These are phyloP conservation scores for Sonneratia caseolaris DNA, from an alignment of 345 rosid genomes.

Conservation along the genomic window DNA sequence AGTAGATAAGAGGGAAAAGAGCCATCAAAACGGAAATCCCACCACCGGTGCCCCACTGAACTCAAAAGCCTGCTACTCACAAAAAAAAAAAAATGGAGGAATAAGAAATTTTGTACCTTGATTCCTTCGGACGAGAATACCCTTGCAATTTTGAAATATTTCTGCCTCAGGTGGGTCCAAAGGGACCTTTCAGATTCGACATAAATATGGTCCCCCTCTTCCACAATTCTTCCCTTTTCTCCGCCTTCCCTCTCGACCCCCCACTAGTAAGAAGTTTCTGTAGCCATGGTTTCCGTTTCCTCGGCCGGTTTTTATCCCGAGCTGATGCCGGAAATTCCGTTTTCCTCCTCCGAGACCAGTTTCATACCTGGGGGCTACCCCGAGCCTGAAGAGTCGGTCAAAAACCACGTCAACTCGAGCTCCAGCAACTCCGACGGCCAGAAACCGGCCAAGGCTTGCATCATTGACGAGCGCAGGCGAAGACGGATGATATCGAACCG, in stretches of 20 bases:
- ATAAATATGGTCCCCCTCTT: background rate
- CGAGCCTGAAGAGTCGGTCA: slow-evolving; percentile 16
- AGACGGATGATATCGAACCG: slow-evolving; percentile 88
- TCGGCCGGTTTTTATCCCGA: slow-evolving; percentile 33
- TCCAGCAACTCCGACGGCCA: slow-evolving; percentile 21
- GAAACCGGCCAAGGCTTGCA: slow-evolving; percentile 10
- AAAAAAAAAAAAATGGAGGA: no score
- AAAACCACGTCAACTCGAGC: slow-evolving; percentile 15
- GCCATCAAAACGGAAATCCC: background rate
- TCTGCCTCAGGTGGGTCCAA: background rate
- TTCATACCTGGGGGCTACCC: slow-evolving; percentile 47
- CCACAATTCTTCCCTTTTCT: slow-evolving; percentile 6
- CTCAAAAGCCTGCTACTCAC: no score
- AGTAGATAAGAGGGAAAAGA: background rate
- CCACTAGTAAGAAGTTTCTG: background rate
- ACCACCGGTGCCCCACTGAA: background rate
- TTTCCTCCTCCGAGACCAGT: slow-evolving; percentile 28
- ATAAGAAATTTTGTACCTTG: background rate
- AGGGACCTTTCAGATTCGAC: background rate
- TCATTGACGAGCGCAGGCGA: slow-evolving; percentile 49
- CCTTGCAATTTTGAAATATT: background rate
- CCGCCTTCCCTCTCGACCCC: background rate
- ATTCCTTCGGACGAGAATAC: background rate
- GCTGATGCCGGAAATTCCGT: slow-evolving; percentile 27
- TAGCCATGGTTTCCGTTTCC: slow-evolving; percentile 38